A percentile compares a stretch with the other conserved stretches of the same genome.
Evolutionary conservation across 306 rosid species (phyloP).

Genomic region (Cucumis sativus): Cucumber_9930_V3 NC_026657.2:37872001-37872500

Average conservation of each 20-base stretch:
- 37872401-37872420: slow-evolving; percentile 80
- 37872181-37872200: slow-evolving; percentile 53
- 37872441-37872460: slow-evolving; percentile 45
- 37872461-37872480: slow-evolving; percentile 8
- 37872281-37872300: slow-evolving; percentile 73
- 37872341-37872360: slow-evolving; percentile 84
- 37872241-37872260: slow-evolving; percentile 58
- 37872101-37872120: slow-evolving; percentile 95
- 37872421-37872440: slow-evolving; percentile 81
- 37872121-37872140: slow-evolving; percentile 69
- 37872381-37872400: slow-evolving; percentile 93
- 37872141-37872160: slow-evolving; percentile 61
- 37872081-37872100: slow-evolving; percentile 91
- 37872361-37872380: slow-evolving; percentile 92
- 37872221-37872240: slow-evolving; percentile 99
- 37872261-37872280: slow-evolving; percentile 67
- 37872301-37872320: slow-evolving; percentile 77
- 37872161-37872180: slow-evolving; percentile 79
- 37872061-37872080: slow-evolving; percentile 90
- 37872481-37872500: slow-evolving; percentile 37
- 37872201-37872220: slow-evolving; percentile 80
- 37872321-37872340: slow-evolving; percentile 81
- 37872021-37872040: slow-evolving; percentile 97
- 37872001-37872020: slow-evolving; percentile 93
- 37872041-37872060: slow-evolving; percentile 94